Evolutionary conservation across 2,329 filamentous ascomycete species (phyloP).

Genomic region (Capronia epimyces): DNA sequence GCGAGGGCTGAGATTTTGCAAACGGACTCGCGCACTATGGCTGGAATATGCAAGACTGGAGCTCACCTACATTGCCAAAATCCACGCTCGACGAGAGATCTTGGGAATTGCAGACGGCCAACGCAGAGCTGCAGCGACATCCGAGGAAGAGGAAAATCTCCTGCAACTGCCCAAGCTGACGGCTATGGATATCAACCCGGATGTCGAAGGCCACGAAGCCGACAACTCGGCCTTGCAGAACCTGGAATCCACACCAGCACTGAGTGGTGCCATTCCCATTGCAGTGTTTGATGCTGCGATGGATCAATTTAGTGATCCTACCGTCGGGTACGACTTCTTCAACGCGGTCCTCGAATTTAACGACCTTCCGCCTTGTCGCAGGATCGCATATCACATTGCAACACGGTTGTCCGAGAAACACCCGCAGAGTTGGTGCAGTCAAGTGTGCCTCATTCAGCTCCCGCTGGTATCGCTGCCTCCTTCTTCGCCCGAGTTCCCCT

Average conservation of each 20-base stretch:
- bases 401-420: conserved; percentile 55
- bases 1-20: conserved; percentile 84
- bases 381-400: conserved; percentile 69
- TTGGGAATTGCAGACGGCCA: conserved; percentile 54
- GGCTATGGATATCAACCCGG: conserved; percentile 57
- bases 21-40: conserved; percentile 68
- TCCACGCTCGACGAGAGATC: conserved; percentile 66
- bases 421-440: conserved; percentile 58
- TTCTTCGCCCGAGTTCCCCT: conserved; percentile 65
- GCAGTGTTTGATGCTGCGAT: conserved; percentile 84
- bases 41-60: conserved; percentile 85
- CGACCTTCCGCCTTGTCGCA: conserved; percentile 58
- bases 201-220: conserved; percentile 47
- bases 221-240: conserved; percentile 57
- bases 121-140: conserved; percentile 34
- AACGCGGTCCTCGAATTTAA: conserved; percentile 68
- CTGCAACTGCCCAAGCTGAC: conserved; percentile 56
- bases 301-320: conserved; percentile 65
- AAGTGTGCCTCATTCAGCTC: conserved; percentile 65
- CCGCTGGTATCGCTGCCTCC: conserved; percentile 62
- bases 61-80: conserved; percentile 82
- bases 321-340: conserved; percentile 71
- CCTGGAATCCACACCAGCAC: conserved; percentile 66
- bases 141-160: conserved; percentile 51
- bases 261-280: conserved; percentile 87